Evolutionary conservation across 169 alveolate genomes (phyloP), one percentile per base, ranked within the genome.

Genomic region (Cryptosporidium tyzzeri): DNA sequence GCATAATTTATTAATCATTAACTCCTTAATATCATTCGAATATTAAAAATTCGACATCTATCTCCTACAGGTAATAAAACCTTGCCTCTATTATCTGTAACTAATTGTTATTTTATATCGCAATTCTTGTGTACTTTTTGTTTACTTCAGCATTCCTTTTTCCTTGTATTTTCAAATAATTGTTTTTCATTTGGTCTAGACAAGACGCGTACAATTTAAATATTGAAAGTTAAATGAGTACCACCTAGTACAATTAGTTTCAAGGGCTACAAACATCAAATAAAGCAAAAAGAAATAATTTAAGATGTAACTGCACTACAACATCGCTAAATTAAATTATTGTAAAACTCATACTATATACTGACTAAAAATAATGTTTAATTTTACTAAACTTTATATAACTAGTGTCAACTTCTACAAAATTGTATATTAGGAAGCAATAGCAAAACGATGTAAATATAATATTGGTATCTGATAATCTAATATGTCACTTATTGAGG

Each of bases 1-100:
- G 71, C 71, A 65, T 65, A 65, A 65, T 65, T 65, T 65, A 65
- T 65, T 65, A 65, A 65, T 37, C 29, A 31, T 29, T 65, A 33
- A 37, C 44, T 2, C 23, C 33, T 65, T 0, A 26, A 65, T 37
- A 16, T n/a, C 31, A 37, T 65, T 65, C 71, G 48, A 21, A 65
- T 26, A 21, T 65, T 65, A 31, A 65, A 65, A n/a, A 33, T 35
- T 65, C 48, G 23, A n/a, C 71, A 65, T 65, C 50, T 65, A 65
- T 4, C 51, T 12, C 71, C 2, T 65, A 31, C 33, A 33, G 26
- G 14, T 14, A 14, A 18, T 37, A 26, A 65, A 18, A 1, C 23
- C 12, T 65, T 26, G n/a, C 3, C 50, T 26, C 18, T 65, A 65
- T 65, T 65, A 7, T 35, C 10, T 35, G 26, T 16, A 21, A 33